Conservation (phyloP, 352 stramenopile genomes). For the Pythium monospermum region DNA sequence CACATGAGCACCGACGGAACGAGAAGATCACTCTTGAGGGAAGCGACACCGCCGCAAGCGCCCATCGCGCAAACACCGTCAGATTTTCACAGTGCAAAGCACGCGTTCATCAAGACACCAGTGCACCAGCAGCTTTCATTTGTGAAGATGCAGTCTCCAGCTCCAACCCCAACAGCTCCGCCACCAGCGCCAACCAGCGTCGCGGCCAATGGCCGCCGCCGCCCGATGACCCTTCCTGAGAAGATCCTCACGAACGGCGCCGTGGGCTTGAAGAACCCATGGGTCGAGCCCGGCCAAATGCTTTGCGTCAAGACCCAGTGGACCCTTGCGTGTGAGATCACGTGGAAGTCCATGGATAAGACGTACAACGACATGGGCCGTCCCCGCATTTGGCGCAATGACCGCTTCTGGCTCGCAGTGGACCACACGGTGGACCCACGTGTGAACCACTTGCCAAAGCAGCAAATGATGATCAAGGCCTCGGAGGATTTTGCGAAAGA, state of each 20-base stretch:
- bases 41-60: not conserved
- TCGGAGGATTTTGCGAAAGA: conserved; percentile 79
- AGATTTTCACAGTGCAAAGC: not conserved
- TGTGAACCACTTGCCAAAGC: conserved; percentile 74
- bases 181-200: not conserved
- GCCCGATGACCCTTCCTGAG: conserved; percentile 71
- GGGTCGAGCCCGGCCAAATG: conserved; percentile 67
- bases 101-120: not conserved
- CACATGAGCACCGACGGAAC: conserved; percentile 21
- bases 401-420: conserved; percentile 84
- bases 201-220: conserved; percentile 19
- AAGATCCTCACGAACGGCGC: conserved; percentile 81
- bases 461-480: conserved; percentile 88
- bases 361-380: conserved; percentile 84
- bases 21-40: conserved; percentile 2
- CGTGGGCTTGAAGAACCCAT: conserved; percentile 59
- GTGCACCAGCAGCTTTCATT: conserved; percentile 7
- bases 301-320: conserved; percentile 82
- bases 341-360: conserved; percentile 89
- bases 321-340: conserved; percentile 84
- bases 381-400: conserved; percentile 77
- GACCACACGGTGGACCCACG: conserved; percentile 83
- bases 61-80: conserved; percentile 19
- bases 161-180: conserved; percentile 1
- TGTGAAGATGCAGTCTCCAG: conserved; percentile 21